Conservation (phyloP, 306 rosid species). For the Calophaca sinica region DNA sequence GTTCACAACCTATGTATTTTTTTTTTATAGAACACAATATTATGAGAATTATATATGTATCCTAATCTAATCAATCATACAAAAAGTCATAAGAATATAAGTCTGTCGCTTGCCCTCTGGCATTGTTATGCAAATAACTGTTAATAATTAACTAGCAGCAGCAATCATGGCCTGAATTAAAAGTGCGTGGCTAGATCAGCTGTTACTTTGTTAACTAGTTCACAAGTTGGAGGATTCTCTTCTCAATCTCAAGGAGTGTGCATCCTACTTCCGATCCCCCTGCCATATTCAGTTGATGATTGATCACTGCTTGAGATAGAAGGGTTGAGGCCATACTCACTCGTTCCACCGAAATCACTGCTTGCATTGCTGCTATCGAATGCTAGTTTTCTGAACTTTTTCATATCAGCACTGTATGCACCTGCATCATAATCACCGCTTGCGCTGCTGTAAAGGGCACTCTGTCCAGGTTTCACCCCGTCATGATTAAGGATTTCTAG, state of each 20-base stretch:
- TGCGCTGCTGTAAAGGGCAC: constrained; percentile 33
- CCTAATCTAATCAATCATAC: constrained; percentile 3
- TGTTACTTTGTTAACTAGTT: neutral
- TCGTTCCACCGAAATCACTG: constrained; percentile 70
- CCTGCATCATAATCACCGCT: constrained; percentile 54
- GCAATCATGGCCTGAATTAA: too few species aligned
- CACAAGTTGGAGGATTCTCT: neutral
- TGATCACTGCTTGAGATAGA: constrained; percentile 61
- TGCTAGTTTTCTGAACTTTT: constrained; percentile 57
- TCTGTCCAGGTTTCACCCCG: constrained; percentile 63
- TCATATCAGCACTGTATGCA: constrained; percentile 68
- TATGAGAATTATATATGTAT: too few species aligned
- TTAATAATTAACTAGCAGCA: too few species aligned
- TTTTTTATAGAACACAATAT: too few species aligned
- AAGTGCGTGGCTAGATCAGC: neutral
- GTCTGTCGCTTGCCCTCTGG: neutral
- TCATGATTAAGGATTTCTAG: constrained; percentile 65
- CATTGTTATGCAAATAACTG: too few species aligned
- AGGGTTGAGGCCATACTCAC: constrained; percentile 74
- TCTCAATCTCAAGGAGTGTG: constrained; percentile 10
- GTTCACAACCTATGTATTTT: neutral
- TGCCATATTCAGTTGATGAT: constrained; percentile 44
- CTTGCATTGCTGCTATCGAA: constrained; percentile 47
- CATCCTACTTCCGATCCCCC: constrained; percentile 13
- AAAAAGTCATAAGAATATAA: constrained; percentile 8